phyloP scores from a whole-genome alignment of 2,329 filamentous ascomycete species.

The Zelopaecilomyces penicillatus region DNA sequence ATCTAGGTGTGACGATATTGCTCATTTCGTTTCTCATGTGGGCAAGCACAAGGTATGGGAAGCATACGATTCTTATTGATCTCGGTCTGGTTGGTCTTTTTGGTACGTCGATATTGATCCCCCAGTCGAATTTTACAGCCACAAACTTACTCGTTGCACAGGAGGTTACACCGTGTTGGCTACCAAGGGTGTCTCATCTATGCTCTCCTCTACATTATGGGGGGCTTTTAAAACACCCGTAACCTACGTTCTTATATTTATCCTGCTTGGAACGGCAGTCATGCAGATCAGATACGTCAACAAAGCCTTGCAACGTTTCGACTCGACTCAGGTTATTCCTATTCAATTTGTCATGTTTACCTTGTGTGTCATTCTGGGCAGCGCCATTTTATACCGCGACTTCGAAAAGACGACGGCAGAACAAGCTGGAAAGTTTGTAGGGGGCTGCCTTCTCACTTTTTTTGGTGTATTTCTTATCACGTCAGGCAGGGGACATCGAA shows the following conservation, averaged over 20 bases:
- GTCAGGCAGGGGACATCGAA: constrained; percentile 58
- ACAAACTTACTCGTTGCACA: constrained; percentile 25
- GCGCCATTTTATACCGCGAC: constrained; percentile 86
- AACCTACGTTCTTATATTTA: constrained; percentile 73
- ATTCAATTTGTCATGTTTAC: constrained; percentile 98
- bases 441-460: constrained; percentile 87
- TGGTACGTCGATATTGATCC: constrained; percentile 47
- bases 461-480: constrained; percentile 97
- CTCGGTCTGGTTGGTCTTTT: constrained; percentile 88
- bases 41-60: constrained; percentile 75
- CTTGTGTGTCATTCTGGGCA: constrained; percentile 87
- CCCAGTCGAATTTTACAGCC: background rate
- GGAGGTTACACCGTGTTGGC: constrained; percentile 94
- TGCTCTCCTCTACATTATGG: constrained; percentile 86
- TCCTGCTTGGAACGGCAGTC: constrained; percentile 76
- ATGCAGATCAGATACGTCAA: constrained; percentile 98
- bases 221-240: constrained; percentile 85
- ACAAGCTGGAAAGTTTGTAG: constrained; percentile 76
- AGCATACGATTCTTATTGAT: constrained; percentile 81
- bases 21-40: constrained; percentile 74
- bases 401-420: constrained; percentile 73
- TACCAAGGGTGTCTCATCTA: constrained; percentile 91
- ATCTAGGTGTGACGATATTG: constrained; percentile 65
- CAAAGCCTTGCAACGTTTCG: constrained; percentile 76
- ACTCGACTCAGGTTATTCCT: constrained; percentile 95